phyloP scores from a whole-genome alignment of 179 eudicot genomes.

The Heliamphora pulchella region DNA sequence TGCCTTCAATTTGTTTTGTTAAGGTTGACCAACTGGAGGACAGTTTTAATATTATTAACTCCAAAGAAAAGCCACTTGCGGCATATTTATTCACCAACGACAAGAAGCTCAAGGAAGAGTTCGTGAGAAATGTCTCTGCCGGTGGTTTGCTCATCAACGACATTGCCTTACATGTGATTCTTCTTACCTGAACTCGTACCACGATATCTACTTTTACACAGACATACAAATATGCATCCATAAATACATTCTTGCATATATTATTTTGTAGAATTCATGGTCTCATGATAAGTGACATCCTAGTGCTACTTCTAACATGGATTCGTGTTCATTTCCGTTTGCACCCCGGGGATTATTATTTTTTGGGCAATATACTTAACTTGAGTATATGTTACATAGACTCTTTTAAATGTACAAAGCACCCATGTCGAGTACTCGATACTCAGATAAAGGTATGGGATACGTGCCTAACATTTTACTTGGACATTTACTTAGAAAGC shows the following conservation, averaged over 20 bases:
- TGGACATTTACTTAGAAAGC: too few species aligned
- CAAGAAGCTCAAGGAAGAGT: slow-evolving; percentile 52
- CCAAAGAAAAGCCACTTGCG: slow-evolving; percentile 82
- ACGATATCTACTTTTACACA: neutral
- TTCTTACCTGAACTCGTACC: slow-evolving; percentile 11
- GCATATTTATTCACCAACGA: slow-evolving; percentile 83
- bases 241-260: neutral
- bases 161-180: slow-evolving; percentile 60
- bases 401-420: neutral
- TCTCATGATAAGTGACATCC: neutral
- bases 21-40: slow-evolving; percentile 74
- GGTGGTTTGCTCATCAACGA: slow-evolving; percentile 83
- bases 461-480: too few species aligned
- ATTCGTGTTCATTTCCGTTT: neutral
- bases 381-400: too few species aligned
- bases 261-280: neutral
- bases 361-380: too few species aligned
- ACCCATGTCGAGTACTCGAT: too few species aligned
- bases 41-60: slow-evolving; percentile 50
- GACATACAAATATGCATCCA: neutral
- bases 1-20: neutral
- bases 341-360: too few species aligned
- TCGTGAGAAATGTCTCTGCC: slow-evolving; percentile 52
- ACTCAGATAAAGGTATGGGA: too few species aligned
- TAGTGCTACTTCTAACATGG: neutral